These are phyloP conservation scores for Carex pumila DNA, from an alignment of 176 grass and related monocot species.

Conservation along the genomic window DNA sequence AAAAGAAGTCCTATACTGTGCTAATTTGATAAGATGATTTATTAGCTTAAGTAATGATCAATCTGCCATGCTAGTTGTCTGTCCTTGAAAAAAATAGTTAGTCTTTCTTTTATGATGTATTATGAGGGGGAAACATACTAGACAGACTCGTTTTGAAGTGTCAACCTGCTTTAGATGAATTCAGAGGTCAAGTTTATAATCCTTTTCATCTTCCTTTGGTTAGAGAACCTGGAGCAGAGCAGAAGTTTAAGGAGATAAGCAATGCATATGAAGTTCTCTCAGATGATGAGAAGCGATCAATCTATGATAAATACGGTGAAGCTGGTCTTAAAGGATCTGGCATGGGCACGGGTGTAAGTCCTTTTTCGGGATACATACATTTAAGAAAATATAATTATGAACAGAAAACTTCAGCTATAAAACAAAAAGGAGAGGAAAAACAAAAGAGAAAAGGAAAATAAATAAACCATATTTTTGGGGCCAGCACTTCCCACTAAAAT, in stretches of 20 bases:
- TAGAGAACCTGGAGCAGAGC: slow-evolving; percentile 88
- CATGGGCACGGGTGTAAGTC: slow-evolving; percentile 89
- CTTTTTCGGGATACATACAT: slow-evolving; percentile 2
- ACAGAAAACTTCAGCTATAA: background rate
- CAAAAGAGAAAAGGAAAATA: background rate
- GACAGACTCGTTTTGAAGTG: background rate
- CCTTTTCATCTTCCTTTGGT: slow-evolving; percentile 29
- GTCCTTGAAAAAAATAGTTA: background rate
- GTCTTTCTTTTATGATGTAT: background rate
- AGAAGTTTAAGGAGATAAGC: slow-evolving; percentile 97
- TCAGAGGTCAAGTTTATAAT: background rate
- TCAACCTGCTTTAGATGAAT: background rate
- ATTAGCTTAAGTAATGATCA: background rate
- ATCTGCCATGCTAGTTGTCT: background rate
- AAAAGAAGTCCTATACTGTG: background rate
- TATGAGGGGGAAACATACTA: background rate
- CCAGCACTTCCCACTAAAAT: background rate
- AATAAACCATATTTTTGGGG: background rate
- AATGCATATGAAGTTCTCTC: slow-evolving; percentile 99
- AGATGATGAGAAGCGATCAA: slow-evolving; percentile 86
- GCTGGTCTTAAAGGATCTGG: slow-evolving; percentile 90
- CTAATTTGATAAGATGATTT: background rate
- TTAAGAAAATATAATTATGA: background rate
- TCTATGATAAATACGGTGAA: slow-evolving; percentile 99
- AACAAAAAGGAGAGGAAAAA: background rate